Base-by-base conservation (phyloP, 179 eudicot species). In the Heliamphora pulchella region DNA sequence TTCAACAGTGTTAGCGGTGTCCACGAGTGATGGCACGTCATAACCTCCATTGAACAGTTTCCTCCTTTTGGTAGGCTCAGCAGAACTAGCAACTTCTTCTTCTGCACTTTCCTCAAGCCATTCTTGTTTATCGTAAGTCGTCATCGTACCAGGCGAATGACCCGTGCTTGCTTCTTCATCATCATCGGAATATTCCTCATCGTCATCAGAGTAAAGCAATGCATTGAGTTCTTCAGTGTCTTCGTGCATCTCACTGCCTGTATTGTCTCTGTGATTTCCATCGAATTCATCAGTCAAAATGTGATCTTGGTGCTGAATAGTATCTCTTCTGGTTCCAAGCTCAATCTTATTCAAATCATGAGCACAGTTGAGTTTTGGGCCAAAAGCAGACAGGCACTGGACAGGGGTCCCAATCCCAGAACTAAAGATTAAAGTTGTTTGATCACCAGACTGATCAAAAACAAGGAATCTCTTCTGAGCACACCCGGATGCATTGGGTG, bases 181-280 rank as follows among this genome's bases (percentile, higher is more conserved):
- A 61, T 91, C 92, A 54, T 89, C 92, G 5, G 80, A 81, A 71
- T 74, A 85, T 74, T 81, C 80, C 70, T 81, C 87, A 39, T 93
- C 94, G 5, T 89, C 88, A 51, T 93, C 97, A 74, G 99, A 96
- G 87, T 88, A 96, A 63, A 96, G 98, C 84, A 96, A 80, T 1
- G 98, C 99, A 77, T 96, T 83, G 78, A 96, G 84, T 83, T 96
- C 99, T 82, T 96, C 97, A 0, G 93, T 85, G 89, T 96, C 93
- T 81, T 96, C 99, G 22, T 73, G 93, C 93, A 90, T 89, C 85
- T 89, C 94, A 72, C 92, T 88, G 78, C 77, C 81, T 5, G 64
- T 79, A 14, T 81, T 81, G 81, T 87, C 87, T 68, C 65, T 76
- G 8, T 62, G 81, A 63, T 77, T 76, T 18, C 86, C 86, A 41